Evolutionary conservation across 306 rosid genomes (phyloP).

Genomic region (Trichosanthes cucumerina): DNA sequence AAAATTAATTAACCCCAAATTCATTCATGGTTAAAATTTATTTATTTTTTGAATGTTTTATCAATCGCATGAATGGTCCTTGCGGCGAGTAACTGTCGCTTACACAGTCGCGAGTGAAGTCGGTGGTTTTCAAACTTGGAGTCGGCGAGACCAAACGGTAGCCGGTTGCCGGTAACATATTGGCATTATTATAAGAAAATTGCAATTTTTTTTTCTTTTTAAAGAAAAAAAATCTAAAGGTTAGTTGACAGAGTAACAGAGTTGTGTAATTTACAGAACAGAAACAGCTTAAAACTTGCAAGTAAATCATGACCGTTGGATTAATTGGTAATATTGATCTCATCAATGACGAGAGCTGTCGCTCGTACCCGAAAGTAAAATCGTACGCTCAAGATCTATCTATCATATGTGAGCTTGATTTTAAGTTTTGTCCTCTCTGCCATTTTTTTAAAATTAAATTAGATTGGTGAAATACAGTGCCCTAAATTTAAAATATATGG

Average conservation of each 20-base stretch:
- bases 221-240: not conserved
- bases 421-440: conserved; percentile 18
- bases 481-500: too few relatives aligned
- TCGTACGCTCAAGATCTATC: not conserved
- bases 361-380: not conserved
- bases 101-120: not conserved
- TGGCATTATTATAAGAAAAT: not conserved
- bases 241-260: not conserved
- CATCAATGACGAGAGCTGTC: not conserved
- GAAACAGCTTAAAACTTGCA: not conserved
- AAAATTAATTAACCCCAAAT: too few relatives aligned
- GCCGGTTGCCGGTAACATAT: not conserved
- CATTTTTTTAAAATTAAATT: not conserved
- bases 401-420: conserved; percentile 1
- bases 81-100: not conserved
- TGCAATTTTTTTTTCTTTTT: too few relatives aligned
- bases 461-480: too few relatives aligned
- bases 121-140: not conserved
- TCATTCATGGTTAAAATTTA: too few relatives aligned
- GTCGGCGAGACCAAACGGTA: not conserved
- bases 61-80: not conserved
- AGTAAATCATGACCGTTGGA: not conserved
- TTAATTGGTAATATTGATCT: not conserved
- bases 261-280: not conserved
- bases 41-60: not conserved